Evolutionary conservation across 805 yeast genomes (phyloP), one percentile per base, ranked within the genome.

Genomic region (Teunomyces pallodes): DNA sequence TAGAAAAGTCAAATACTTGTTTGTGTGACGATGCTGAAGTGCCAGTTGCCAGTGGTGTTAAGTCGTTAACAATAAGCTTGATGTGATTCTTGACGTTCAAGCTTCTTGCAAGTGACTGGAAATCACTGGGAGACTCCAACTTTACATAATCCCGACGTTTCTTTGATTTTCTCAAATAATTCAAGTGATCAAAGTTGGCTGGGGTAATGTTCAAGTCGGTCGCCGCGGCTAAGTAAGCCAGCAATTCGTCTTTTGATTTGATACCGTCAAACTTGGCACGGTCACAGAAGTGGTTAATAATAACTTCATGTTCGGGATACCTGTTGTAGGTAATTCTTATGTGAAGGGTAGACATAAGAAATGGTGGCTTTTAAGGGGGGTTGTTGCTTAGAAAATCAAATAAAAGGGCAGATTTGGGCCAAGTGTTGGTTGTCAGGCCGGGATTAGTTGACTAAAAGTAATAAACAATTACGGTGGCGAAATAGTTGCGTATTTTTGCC

Each of bases 71-170:
- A 26, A 56, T 44, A 49, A 81, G 59, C 52, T 70, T 71, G 43
- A 77, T 57, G 48, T 68, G 71, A 48, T 66, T 71, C 55, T 78
- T 79, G 14, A 79, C 82, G 46, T 68, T 63, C 52, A 80, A 66
- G 42, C 82, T 75, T 52, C 82, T 67, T 36, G 62, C 59, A 47
- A 80, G 65, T 20, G 70, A 60, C 42, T 61, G 65, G 57, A 74
- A 80, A 49, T 79, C 83, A 3, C 65, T 63, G 3, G 36, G 53
- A 3, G 66, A 46, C 13, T 63, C 72, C 51, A 81, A 67, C 3
- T 61, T 49, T 9, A 78, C 74, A 52, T 67, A 79, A 8, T 60
- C 55, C 36, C 66, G 69, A 35, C 64, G 64, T 54, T 73, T 78
- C 60, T 75, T 78, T n/a, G 82, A 76, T 52, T 73, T 77, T 52